Evolutionary conservation across 73 alveolate genomes (phyloP), one percentile per base, ranked within the genome.

Genomic region (Paramecium pentaurelia): DNA sequence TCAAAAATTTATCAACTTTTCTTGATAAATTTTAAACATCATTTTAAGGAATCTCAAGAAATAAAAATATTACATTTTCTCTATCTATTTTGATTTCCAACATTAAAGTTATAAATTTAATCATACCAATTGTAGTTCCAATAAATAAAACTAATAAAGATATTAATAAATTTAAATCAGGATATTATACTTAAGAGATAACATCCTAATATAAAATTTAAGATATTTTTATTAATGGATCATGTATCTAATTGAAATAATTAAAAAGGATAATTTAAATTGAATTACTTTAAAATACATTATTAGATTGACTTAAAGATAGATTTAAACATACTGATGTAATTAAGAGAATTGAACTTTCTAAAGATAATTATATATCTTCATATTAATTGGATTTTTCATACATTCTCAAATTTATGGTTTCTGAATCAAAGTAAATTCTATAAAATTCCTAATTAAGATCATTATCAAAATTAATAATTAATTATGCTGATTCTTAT

Each of bases 81-180:
- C 75, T 80, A 42, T 80, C 71, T 49, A 27, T 64, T 27, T 80
- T 80, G 28, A 80, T 80, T 32, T 80, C 75, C n/a, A 80, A 47
- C 91, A 80, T 80, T 25, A 80, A 27, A 45, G 73, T 18, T 18
- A 80, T 80, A n/a, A 80, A 80, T 49, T 47, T 80, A 7, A 47
- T 80, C 91, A 80, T 80, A 3, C 64, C 91, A 16, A 80, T 44
- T 0, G 58, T 25, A 11, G 91, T 44, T 32, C 71, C 71, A 38
- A 80, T 18, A 20, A 80, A 32, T 49, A 80, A 80, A 0, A 80
- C 75, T 12, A 40, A 25, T 47, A 80, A 27, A 44, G 91, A 32
- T 27, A 80, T 80, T 11, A 45, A 47, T 80, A 80, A 49, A 27
- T 80, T 80, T 6, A 80, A 45, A 80, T 80, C 91, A 18, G 75